A percentile compares a stretch with the other conserved stretches of the same genome.
phyloP scores from a whole-genome alignment of 202 grass and related monocot genomes.

The Carex sylvatica region DNA sequence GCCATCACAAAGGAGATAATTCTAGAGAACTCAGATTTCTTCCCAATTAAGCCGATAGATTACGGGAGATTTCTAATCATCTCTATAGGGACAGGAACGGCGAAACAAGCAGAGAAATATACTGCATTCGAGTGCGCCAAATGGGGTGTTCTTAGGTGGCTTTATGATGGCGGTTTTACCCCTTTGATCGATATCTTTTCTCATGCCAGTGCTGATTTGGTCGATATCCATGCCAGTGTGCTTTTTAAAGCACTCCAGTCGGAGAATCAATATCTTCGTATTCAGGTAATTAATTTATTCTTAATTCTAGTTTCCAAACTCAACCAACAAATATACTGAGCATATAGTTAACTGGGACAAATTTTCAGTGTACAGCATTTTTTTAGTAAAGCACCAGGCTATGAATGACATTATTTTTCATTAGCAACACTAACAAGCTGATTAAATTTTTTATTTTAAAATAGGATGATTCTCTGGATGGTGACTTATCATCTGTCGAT shows the following conservation, averaged over 20 bases:
- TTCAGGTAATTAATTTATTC: slow-evolving; percentile 45
- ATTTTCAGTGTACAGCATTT: not conserved
- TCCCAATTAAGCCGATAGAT: slow-evolving; percentile 32
- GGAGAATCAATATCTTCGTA: slow-evolving; percentile 53
- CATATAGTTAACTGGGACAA: not conserved
- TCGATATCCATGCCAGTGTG: slow-evolving; percentile 36
- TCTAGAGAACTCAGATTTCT: slow-evolving; percentile 41
- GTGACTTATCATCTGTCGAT: slow-evolving; percentile 45
- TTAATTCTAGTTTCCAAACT: not conserved
- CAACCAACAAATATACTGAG: not conserved
- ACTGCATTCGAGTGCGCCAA: slow-evolving; percentile 44
- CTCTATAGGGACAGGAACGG: slow-evolving; percentile 52
- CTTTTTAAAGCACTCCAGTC: slow-evolving; percentile 47
- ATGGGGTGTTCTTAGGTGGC: slow-evolving; percentile 57
- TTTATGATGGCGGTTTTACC: slow-evolving; percentile 40
- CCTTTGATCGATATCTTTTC: slow-evolving; percentile 61
- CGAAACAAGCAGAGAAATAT: slow-evolving; percentile 51
- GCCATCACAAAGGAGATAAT: slow-evolving; percentile 49
- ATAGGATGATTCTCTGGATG: slow-evolving; percentile 47
- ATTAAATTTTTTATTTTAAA: not conserved
- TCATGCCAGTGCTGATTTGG: slow-evolving; percentile 45
- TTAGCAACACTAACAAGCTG: not conserved
- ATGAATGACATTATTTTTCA: not conserved
- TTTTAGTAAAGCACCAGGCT: not conserved
- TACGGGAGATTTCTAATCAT: slow-evolving; percentile 59